Evolutionary conservation across 176 grass and related monocot species (phyloP).

Genomic region (Pontederia paniculata): DNA sequence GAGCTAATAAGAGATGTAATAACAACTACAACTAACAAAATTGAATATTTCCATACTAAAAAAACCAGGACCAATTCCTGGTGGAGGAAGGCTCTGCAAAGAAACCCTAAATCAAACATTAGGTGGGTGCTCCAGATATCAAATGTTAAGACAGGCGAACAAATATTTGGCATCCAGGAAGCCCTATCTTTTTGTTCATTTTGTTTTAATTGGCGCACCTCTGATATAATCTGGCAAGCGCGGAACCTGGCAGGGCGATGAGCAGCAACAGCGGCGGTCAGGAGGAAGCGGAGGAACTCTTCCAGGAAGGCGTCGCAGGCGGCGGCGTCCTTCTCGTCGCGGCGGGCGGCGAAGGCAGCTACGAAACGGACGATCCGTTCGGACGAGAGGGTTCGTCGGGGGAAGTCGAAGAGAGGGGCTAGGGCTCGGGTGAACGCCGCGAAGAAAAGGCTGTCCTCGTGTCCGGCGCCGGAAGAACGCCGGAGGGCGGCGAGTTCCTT

Average conservation of each 20-base stretch:
- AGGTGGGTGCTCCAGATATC: not conserved
- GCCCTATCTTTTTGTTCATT: no score
- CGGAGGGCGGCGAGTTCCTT: slow-evolving; percentile 58
- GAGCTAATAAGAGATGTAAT: no score
- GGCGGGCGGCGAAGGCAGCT: slow-evolving; percentile 34
- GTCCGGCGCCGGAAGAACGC: slow-evolving; percentile 15
- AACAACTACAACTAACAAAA: no score
- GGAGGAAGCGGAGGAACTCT: slow-evolving; percentile 63
- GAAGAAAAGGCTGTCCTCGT: slow-evolving; percentile 26
- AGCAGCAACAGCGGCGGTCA: slow-evolving; percentile 29
- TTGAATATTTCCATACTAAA: no score
- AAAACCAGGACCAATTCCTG: no score
- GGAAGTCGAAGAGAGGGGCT: slow-evolving; percentile 56
- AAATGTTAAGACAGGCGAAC: no score
- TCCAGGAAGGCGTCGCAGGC: slow-evolving; percentile 44
- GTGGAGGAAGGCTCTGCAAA: no score
- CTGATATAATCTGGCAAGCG: slow-evolving; percentile 71
- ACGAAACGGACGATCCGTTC: slow-evolving; percentile 57
- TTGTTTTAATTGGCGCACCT: no score
- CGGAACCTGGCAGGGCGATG: slow-evolving; percentile 53
- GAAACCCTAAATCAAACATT: not conserved
- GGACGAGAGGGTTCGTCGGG: slow-evolving; percentile 32
- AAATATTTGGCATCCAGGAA: no score
- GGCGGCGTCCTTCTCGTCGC: slow-evolving; percentile 5
- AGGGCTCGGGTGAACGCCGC: slow-evolving; percentile 39